Evolutionary conservation across 106 monocot species (phyloP).

Genomic region (Allium sativum): DNA sequence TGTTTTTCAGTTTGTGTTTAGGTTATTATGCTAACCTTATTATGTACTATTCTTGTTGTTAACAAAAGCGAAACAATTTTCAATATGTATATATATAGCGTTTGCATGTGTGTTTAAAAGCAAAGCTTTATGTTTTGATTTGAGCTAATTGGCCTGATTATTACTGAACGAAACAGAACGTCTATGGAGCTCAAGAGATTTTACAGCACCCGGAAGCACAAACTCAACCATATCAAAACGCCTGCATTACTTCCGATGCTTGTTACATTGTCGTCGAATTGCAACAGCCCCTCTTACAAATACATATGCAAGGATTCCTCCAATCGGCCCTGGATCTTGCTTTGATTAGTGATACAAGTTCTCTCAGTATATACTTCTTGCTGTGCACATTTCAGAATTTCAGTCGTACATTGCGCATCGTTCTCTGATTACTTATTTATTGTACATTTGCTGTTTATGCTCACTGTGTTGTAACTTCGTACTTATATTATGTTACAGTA

Average conservation of each 20-base stretch:
- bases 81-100: no score
- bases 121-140: not conserved
- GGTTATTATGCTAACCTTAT: no score
- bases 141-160: not conserved
- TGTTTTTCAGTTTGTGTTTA: no score
- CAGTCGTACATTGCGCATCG: no score
- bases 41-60: no score
- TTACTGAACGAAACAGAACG: conserved; percentile 30
- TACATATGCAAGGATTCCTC: conserved; percentile 47
- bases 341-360: conserved; percentile 44
- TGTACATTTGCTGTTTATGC: no score
- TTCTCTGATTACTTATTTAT: no score
- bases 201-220: conserved; percentile 28
- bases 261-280: conserved; percentile 80
- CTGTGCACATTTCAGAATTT: no score
- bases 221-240: conserved; percentile 48
- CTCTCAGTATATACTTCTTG: not conserved
- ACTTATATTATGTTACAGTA: no score
- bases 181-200: conserved; percentile 65
- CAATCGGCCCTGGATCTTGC: conserved; percentile 81
- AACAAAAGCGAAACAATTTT: no score
- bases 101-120: no score
- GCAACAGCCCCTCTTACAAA: conserved; percentile 85
- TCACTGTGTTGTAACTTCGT: no score
- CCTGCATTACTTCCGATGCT: conserved; percentile 78